Evolutionary conservation across 768 basidiomycete genomes (phyloP), one percentile per base, ranked within the genome.

Genomic region (Termitomyces bulborhizus): DNA sequence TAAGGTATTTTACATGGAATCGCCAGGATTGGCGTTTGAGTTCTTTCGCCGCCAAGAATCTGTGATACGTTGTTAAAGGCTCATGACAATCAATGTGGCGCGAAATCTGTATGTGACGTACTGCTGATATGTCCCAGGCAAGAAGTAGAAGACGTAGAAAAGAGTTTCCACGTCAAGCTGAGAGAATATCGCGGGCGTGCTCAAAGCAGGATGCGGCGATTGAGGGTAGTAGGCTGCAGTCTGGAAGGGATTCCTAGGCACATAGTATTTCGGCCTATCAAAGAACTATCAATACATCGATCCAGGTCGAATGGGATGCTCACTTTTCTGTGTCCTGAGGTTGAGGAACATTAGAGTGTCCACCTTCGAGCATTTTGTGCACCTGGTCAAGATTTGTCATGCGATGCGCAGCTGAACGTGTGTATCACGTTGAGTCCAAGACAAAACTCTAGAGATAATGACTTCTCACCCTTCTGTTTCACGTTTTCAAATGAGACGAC

Each of bases 121-220:
- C 93, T 99, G 97, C 69, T 95, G 93, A 75, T 98, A 98, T 62
- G 96, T 97, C 55, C 95, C 95, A 11, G 94, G 93, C 48, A 90
- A 83, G 74, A 92, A 98, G 76, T 99, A 99, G 73, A 99, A 99
- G 65, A 98, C 90, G 74, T 94, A 99, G 73, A 99, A 98, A 9
- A 98, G 76, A 18, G 96, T 98, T 74, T 99, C 97, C 47, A 97
- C 86, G 60, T 99, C 97, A 57, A 98, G 81, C 67, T 94, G 90
- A 32, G 88, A 78, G 67, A 95, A 97, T 49, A 98, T 81, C 8
- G 80, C 83, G 36, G 93, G 83, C 52, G 92, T 88, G 64, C 82
- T 91, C 56, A 98, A 74, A 44, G 90, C 76, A 16, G 86, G 80
- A 61, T 87, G 83, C 31, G 93, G 93, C 53, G 84, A 70, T 70